A percentile compares a stretch with the other conserved stretches of the same genome.
These are phyloP conservation scores for Rhinocladiella mackenziei DNA, from an alignment of 2,329 filamentous ascomycete genomes.

Conservation along the genomic window DNA sequence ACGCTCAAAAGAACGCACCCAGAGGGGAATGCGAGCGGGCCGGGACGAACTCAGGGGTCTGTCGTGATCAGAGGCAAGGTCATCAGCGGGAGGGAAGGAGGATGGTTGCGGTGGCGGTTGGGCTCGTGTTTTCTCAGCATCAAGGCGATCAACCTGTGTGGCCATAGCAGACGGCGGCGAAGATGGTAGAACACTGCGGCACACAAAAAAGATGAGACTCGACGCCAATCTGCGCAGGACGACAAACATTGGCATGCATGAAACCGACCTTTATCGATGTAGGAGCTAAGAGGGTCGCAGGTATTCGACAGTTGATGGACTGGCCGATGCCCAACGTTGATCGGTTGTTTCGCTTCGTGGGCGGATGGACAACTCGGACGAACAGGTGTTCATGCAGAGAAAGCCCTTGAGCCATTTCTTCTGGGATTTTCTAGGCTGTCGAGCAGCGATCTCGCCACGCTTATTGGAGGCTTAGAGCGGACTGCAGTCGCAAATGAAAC, in stretches of 20 bases:
- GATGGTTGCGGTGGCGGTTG: conserved; percentile 1
- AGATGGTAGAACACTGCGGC: not conserved
- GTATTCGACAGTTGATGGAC: too few relatives aligned
- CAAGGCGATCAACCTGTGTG: conserved; percentile 10
- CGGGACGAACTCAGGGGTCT: conserved; percentile 3
- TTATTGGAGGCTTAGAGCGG: conserved; percentile 3
- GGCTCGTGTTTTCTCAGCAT: conserved; percentile 16
- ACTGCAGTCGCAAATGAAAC: conserved; percentile 4
- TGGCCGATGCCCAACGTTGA: conserved; percentile 3
- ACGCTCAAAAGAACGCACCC: conserved; percentile 35
- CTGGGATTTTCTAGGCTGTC: conserved; percentile 9
- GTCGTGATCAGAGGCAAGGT: conserved; percentile 5
- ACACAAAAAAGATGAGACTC: conserved; percentile 10
- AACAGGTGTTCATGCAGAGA: conserved; percentile 30
- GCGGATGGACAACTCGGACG: conserved; percentile 15
- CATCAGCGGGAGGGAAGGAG: not conserved
- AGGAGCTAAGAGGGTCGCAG: conserved; percentile 1
- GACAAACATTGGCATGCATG: conserved; percentile 12
- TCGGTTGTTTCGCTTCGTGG: too few relatives aligned
- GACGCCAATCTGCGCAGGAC: conserved; percentile 1
- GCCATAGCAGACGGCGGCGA: conserved; percentile 6
- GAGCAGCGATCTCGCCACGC: not conserved
- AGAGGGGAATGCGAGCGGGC: not conserved
- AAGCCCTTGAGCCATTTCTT: conserved; percentile 1
- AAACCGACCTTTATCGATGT: conserved; percentile 11